Percentiles rank a stretch among this genome's conserved stretches.
Conservation (phyloP, 768 basidiomycete species). For the Saitozyma podzolica region DNA sequence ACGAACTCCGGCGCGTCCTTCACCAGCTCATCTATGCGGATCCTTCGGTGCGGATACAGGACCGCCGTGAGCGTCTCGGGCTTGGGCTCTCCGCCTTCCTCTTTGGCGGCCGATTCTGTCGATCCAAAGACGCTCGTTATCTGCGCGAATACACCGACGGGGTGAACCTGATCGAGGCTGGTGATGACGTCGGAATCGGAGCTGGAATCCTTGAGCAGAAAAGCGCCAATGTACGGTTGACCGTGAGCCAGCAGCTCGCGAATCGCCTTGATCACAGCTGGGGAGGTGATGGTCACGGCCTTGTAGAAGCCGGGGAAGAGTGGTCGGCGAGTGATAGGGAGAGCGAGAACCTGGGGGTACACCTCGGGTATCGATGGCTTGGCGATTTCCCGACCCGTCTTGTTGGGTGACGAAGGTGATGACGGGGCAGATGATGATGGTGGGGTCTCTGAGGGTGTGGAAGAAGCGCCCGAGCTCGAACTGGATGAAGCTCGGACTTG, state of each 20-base stretch:
- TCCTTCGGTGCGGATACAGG: conserved; percentile 86
- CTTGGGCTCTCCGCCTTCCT: conserved; percentile 58
- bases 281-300: conserved; percentile 89
- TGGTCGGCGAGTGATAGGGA: conserved; percentile 91
- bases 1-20: conserved; percentile 24
- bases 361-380: conserved; percentile 84
- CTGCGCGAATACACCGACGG: conserved; percentile 94
- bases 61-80: conserved; percentile 90
- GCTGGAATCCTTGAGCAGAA: conserved; percentile 90
- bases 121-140: conserved; percentile 73
- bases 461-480: conserved; percentile 8
- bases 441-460: conserved; percentile 19
- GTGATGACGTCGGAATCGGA: conserved; percentile 90
- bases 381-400: conserved; percentile 51
- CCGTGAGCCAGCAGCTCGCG: conserved; percentile 96
- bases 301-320: conserved; percentile 98
- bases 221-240: conserved; percentile 95
- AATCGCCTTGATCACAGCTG: conserved; percentile 85
- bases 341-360: conserved; percentile 90
- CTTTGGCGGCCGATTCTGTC: conserved; percentile 6
- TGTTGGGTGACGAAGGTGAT: conserved; percentile 7
- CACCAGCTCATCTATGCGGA: conserved; percentile 82
- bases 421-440: conserved; percentile 7
- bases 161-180: conserved; percentile 80
- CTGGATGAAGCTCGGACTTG: conserved; percentile 3